Percentiles rank a stretch among this genome's conserved stretches.
Conservation (phyloP, 1,284 basidiomycete species). For the Ceraceosorus guamensis region DNA sequence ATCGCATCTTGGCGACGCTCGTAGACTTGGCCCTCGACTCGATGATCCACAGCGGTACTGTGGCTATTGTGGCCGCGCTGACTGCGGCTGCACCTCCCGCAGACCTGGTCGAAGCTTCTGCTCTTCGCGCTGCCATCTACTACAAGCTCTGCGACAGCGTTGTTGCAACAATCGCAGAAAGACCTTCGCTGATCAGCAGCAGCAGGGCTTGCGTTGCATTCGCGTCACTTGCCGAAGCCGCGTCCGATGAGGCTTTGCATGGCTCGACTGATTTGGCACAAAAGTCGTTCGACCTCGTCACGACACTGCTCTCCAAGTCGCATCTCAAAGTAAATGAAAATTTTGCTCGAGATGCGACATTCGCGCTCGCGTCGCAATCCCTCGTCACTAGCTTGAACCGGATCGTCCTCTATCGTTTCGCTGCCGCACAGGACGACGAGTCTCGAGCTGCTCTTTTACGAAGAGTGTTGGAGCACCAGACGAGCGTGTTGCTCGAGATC, state of each 20-base stretch:
- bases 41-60: constrained; percentile 19
- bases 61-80: constrained; percentile 19
- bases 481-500: constrained; percentile 14
- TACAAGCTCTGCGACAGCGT: not conserved
- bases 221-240: constrained; percentile 19
- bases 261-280: constrained; percentile 17
- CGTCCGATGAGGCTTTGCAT: constrained; percentile 20
- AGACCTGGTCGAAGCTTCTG: constrained; percentile 22
- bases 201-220: constrained; percentile 10
- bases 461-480: constrained; percentile 19
- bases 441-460: constrained; percentile 10
- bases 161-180: not conserved
- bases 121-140: not conserved
- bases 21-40: constrained; percentile 19
- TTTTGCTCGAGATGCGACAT: too few relatives aligned
- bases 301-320: constrained; percentile 10
- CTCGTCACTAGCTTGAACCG: constrained; percentile 29
- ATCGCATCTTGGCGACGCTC: constrained; percentile 16
- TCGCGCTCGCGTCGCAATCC: not conserved
- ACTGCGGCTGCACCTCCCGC: constrained; percentile 20
- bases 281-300: constrained; percentile 9
- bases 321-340: too few relatives aligned
- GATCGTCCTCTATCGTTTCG: constrained; percentile 21
- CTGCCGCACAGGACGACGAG: constrained; percentile 5
- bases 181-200: not conserved